phyloP scores from a whole-genome alignment of 2,329 filamentous ascomycete genomes.

The Beauveria sp. region DNA sequence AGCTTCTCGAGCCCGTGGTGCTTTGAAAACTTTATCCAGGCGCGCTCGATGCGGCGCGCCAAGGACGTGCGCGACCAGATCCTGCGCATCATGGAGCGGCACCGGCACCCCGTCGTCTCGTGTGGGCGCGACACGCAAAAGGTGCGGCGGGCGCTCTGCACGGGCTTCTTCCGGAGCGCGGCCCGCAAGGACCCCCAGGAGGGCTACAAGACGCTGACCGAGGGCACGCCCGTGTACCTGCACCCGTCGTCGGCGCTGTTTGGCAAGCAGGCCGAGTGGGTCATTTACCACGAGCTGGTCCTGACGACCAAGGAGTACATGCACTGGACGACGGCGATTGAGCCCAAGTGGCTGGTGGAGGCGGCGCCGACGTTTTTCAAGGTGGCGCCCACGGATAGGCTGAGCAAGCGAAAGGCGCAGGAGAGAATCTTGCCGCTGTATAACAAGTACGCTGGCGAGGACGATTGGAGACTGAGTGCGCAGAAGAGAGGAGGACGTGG shows the following conservation, averaged over 20 bases:
- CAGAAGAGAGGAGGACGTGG: slow-evolving; percentile 79
- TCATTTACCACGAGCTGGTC: slow-evolving; percentile 86
- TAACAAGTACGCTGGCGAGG: slow-evolving; percentile 84
- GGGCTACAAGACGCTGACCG: slow-evolving; percentile 94
- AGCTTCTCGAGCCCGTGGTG: slow-evolving; percentile 85
- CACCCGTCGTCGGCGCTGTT: slow-evolving; percentile 89
- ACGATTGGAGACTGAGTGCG: slow-evolving; percentile 89
- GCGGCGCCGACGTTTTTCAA: slow-evolving; percentile 99
- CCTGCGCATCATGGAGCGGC: slow-evolving; percentile 86
- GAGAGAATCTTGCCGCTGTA: slow-evolving; percentile 94
- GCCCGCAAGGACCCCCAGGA: slow-evolving; percentile 93
- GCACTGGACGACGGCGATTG: slow-evolving; percentile 87
- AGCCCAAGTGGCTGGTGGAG: slow-evolving; percentile 90
- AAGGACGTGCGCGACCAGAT: slow-evolving; percentile 91
- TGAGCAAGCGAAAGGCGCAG: slow-evolving; percentile 87
- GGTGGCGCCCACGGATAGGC: slow-evolving; percentile 75
- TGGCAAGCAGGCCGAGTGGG: slow-evolving; percentile 92
- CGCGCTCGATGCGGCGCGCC: slow-evolving; percentile 76
- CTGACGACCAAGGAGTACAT: slow-evolving; percentile 97
- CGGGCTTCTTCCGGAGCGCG: slow-evolving; percentile 91
- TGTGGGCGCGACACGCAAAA: slow-evolving; percentile 83
- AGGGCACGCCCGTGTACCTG: slow-evolving; percentile 89
- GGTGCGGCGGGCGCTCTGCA: slow-evolving; percentile 81
- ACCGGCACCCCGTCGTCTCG: slow-evolving; percentile 72
- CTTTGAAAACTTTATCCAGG: slow-evolving; percentile 96